phyloP scores from a whole-genome alignment of 2,329 filamentous ascomycete species.

The Chaetomium strumarium region DNA sequence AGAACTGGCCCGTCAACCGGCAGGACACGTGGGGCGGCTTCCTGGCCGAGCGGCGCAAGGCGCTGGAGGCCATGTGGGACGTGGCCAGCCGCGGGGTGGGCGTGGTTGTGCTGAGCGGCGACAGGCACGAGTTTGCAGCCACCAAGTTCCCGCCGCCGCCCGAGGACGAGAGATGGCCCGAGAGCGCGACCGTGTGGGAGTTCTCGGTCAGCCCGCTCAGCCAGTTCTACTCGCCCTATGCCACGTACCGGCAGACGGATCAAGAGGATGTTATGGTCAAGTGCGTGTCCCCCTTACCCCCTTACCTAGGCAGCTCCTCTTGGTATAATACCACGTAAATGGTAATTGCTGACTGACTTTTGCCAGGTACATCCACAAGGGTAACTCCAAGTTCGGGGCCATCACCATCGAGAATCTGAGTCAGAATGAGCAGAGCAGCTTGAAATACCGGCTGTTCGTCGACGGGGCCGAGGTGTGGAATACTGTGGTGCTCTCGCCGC shows the following conservation, averaged over 20 bases:
- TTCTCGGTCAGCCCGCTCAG: slow-evolving; percentile 87
- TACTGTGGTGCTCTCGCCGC: slow-evolving; percentile 46
- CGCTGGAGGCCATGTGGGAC: slow-evolving; percentile 92
- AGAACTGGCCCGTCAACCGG: slow-evolving; percentile 89
- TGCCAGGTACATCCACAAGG: slow-evolving; percentile 71
- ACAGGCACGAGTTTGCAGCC: slow-evolving; percentile 94
- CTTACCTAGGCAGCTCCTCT: background rate
- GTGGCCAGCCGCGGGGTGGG: slow-evolving; percentile 68
- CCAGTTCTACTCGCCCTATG: slow-evolving; percentile 86
- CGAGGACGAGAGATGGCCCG: slow-evolving; percentile 54
- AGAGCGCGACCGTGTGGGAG: slow-evolving; percentile 68
- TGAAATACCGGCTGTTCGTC: slow-evolving; percentile 77
- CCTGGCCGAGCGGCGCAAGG: slow-evolving; percentile 66
- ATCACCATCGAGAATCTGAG: slow-evolving; percentile 68
- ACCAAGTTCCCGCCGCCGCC: slow-evolving; percentile 66
- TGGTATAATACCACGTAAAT: background rate
- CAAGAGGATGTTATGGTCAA: slow-evolving; percentile 78
- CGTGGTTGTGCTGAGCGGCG: slow-evolving; percentile 79
- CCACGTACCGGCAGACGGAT: slow-evolving; percentile 77
- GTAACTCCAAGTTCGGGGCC: slow-evolving; percentile 83
- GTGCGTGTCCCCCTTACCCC: slow-evolving; percentile 45
- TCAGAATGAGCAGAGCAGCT: slow-evolving; percentile 59
- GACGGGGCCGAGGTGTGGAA: slow-evolving; percentile 78
- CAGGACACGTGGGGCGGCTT: slow-evolving; percentile 95
- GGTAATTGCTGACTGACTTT: slow-evolving; percentile 5